A percentile compares a stretch with the other conserved stretches of the same genome.
phyloP scores from a whole-genome alignment of 2,329 filamentous ascomycete genomes.

The Pseudogymnoascus sp. region DNA sequence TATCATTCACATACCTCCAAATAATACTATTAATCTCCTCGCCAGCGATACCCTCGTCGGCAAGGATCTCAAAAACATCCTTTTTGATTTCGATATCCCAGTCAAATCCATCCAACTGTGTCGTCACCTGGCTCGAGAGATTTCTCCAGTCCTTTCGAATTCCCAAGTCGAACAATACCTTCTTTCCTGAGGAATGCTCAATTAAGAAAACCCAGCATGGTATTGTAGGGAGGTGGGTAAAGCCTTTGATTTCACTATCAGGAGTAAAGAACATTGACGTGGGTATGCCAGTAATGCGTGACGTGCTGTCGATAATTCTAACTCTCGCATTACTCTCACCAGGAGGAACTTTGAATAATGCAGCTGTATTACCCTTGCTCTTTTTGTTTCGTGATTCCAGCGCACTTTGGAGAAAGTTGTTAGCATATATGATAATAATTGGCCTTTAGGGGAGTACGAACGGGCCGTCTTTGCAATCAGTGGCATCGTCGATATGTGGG shows the following conservation, averaged over 20 bases:
- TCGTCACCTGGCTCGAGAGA: conserved; percentile 24
- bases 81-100: conserved; percentile 35
- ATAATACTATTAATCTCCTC: conserved; percentile 31
- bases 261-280: conserved; percentile 19
- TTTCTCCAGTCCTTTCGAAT: conserved; percentile 35
- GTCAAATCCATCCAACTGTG: conserved; percentile 26
- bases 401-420: too few relatives aligned
- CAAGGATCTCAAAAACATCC: conserved; percentile 35
- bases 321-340: conserved; percentile 27
- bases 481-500: too few relatives aligned
- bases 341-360: conserved; percentile 22
- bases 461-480: too few relatives aligned
- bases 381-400: too few relatives aligned
- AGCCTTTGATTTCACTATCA: conserved; percentile 5
- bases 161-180: conserved; percentile 26
- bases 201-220: neutral
- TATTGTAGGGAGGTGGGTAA: neutral
- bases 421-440: too few relatives aligned
- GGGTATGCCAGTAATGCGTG: conserved; percentile 20
- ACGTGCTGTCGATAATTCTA: conserved; percentile 29
- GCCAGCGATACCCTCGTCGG: conserved; percentile 30
- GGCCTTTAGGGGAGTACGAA: too few relatives aligned
- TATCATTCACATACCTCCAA: conserved; percentile 20
- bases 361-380: too few relatives aligned
- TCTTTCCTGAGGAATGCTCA: neutral